Conservation (phyloP, 225 moss, liverwort and hornwort genomes). For the Pseudisothecium myosuroides region DNA sequence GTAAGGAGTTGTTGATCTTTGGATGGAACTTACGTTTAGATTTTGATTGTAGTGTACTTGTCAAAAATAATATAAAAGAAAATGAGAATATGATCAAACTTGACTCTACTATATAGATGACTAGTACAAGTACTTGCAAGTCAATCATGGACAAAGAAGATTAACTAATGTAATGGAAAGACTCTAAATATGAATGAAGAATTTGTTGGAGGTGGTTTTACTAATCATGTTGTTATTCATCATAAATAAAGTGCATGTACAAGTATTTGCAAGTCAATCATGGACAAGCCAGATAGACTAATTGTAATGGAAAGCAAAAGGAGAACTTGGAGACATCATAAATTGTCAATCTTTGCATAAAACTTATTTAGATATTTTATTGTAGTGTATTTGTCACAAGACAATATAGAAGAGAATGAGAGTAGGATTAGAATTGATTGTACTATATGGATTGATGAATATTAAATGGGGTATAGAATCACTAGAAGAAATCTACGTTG, state of each 20-base stretch:
- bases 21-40: background rate
- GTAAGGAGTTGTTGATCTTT: background rate
- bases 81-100: background rate
- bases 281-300: rapidly evolving
- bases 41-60: background rate
- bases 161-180: background rate
- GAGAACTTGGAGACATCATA: background rate
- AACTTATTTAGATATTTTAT: background rate
- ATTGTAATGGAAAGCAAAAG: background rate
- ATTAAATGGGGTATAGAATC: background rate
- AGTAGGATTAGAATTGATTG: background rate
- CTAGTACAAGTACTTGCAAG: background rate
- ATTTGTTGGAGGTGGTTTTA: background rate
- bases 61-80: background rate
- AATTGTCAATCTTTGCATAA: background rate
- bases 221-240: background rate
- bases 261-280: background rate
- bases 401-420: rapidly evolving
- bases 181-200: background rate
- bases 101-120: background rate
- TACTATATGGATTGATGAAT: background rate
- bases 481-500: too few species aligned
- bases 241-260: rapidly evolving
- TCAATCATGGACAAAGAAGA: background rate
- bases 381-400: background rate